Percentiles rank a stretch among this genome's conserved stretches.
Evolutionary conservation across 768 basidiomycete species (phyloP).

Genomic region (Ephemerocybe angulata): DNA sequence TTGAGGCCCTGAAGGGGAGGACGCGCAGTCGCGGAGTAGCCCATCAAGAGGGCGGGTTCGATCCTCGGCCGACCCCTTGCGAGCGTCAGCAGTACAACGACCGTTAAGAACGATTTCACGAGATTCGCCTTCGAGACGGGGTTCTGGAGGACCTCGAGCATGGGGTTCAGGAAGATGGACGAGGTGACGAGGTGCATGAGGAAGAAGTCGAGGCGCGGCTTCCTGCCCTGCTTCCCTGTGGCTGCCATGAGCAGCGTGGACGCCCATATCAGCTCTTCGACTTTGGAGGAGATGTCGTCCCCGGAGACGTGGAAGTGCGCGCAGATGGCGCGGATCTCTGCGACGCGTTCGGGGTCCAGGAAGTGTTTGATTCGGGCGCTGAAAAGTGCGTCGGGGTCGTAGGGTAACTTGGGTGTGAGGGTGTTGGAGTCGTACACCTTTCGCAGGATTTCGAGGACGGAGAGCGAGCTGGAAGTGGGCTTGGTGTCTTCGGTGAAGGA

Average conservation of each 20-base stretch:
- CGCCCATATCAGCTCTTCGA: conserved; percentile 50
- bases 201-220: conserved; percentile 55
- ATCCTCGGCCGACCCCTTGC: conserved; percentile 55
- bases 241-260: conserved; percentile 46
- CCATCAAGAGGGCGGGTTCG: conserved; percentile 43
- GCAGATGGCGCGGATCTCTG: conserved; percentile 44
- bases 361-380: conserved; percentile 32
- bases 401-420: conserved; percentile 49
- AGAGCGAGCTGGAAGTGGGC: conserved; percentile 14
- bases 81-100: conserved; percentile 28
- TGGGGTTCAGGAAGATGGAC: conserved; percentile 45
- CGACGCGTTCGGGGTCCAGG: conserved; percentile 34
- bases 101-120: conserved; percentile 39
- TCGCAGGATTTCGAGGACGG: conserved; percentile 49
- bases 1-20: conserved; percentile 1
- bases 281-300: conserved; percentile 33
- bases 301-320: conserved; percentile 35
- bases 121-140: conserved; percentile 40
- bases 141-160: conserved; percentile 31
- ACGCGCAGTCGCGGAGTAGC: conserved; percentile 36
- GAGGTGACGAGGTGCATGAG: conserved; percentile 57
- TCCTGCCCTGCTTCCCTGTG: conserved; percentile 41
- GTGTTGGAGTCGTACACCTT: conserved; percentile 47
- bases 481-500: conserved; percentile 1
- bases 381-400: conserved; percentile 44